A percentile compares a stretch with the other conserved stretches of the same genome.
Conservation (phyloP, 257 asterid genomes). For the Solanum virginianum region DNA sequence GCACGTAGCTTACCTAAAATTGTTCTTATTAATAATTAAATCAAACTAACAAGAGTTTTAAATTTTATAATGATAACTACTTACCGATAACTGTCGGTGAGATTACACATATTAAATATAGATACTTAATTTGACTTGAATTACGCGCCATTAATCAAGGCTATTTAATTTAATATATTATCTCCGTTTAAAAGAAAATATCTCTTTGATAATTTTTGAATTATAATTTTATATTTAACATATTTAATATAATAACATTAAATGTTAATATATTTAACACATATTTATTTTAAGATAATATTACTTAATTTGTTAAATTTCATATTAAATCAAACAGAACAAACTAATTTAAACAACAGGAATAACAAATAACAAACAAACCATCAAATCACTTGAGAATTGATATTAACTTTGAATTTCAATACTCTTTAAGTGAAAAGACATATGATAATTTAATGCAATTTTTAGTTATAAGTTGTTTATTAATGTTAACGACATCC, state of each 20-base stretch:
- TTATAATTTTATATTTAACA: too few species aligned
- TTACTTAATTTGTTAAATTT: too few species aligned
- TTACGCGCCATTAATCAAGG: not conserved
- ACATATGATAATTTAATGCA: not conserved
- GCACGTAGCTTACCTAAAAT: not conserved
- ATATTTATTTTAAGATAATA: not conserved
- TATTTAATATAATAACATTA: not conserved
- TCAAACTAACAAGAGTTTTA: not conserved
- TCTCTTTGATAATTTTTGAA: too few species aligned
- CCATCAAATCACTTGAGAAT: not conserved
- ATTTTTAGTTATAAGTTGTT: not conserved
- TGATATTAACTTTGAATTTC: not conserved
- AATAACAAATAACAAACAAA: not conserved
- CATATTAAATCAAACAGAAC: rapidly evolving
- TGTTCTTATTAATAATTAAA: not conserved
- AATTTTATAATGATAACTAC: not conserved
- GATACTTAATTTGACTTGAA: not conserved
- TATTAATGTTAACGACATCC: not conserved
- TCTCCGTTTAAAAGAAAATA: not conserved
- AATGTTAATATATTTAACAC: not conserved
- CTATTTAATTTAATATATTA: not conserved
- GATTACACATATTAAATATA: not conserved
- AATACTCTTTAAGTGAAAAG: not conserved
- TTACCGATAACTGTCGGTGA: not conserved
- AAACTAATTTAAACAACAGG: not conserved